phyloP scores from a whole-genome alignment of 2,329 filamentous ascomycete species.

The Ramichloridium luteum region DNA sequence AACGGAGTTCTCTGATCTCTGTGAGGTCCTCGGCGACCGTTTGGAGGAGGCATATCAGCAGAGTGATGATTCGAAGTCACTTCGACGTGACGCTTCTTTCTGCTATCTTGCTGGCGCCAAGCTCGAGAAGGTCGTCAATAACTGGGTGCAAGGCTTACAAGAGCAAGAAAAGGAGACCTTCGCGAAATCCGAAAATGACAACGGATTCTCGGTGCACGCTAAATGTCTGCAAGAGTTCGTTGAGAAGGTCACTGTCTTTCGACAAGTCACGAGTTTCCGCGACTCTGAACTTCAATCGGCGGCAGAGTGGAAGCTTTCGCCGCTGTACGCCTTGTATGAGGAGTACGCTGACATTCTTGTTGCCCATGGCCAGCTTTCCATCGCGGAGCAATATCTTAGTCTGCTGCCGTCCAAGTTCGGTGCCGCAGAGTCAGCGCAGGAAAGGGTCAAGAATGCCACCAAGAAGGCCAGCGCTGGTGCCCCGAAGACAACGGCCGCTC shows the following conservation, averaged over 20 bases:
- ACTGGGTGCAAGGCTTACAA: slow-evolving; percentile 83
- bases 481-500: slow-evolving; percentile 25
- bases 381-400: slow-evolving; percentile 84
- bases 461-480: slow-evolving; percentile 32
- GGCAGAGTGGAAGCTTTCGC: slow-evolving; percentile 76
- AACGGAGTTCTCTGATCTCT: slow-evolving; percentile 84
- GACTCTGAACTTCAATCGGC: slow-evolving; percentile 60
- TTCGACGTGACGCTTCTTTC: slow-evolving; percentile 82
- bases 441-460: slow-evolving; percentile 73
- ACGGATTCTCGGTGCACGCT: slow-evolving; percentile 84
- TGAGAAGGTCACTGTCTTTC: slow-evolving; percentile 96
- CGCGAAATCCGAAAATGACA: slow-evolving; percentile 48
- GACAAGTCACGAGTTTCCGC: slow-evolving; percentile 81
- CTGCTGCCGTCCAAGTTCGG: slow-evolving; percentile 74
- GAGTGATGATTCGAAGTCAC: slow-evolving; percentile 37
- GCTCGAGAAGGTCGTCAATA: slow-evolving; percentile 88
- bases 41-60: slow-evolving; percentile 55
- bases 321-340: slow-evolving; percentile 86
- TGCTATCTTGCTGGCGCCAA: slow-evolving; percentile 94
- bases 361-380: slow-evolving; percentile 70
- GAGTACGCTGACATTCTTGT: slow-evolving; percentile 95
- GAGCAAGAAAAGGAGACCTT: slow-evolving; percentile 69
- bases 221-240: slow-evolving; percentile 83
- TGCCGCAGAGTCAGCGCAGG: slow-evolving; percentile 74
- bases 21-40: slow-evolving; percentile 85